Evolutionary conservation across 2,329 filamentous ascomycete genomes (phyloP), one percentile per base, ranked within the genome.

Genomic region (Penicillium sp.): DNA sequence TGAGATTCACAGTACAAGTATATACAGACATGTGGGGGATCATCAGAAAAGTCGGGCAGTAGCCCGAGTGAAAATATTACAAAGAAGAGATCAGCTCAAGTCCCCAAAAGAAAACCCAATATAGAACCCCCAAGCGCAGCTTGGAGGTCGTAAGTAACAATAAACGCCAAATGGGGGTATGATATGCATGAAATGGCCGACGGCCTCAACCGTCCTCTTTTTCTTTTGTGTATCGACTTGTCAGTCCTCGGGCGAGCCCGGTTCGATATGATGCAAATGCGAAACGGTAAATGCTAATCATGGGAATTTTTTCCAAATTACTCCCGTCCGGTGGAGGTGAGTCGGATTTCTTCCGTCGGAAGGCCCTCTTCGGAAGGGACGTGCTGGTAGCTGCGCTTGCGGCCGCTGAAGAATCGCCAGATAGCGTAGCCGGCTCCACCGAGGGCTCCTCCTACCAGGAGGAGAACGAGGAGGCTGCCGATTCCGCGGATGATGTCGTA

Each of bases 401-500:
- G 66, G 45, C 67, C 53, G 13, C 61, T 53, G 11, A 67, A 40
- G 18, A 59, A 43, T 27, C 59, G 63, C 51, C 60, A 67, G n/a
- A 61, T 22, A 18, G 59, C 63, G 13, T 56, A 57, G 36, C 65
- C 38, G 13, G 65, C 49, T 16, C 67, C 68, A n/a, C 62, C 59
- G 27, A 67, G 29, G 5, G 63, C 60, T 49, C 64, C 63, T 2
- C 52, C 39, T n/a, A 67, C 34, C 34, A 69, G 44, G 36, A 72
- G 59, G 49, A 70, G 63, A 21, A 72, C 63, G 38, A 72, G 43
- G 3, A 72, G 49, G 18, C 62, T 64, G 4, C 69, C 66, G 2
- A 71, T 55, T 13, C 64, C 65, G 42, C 62, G 66, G 21, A 72
- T 62, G 22, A 71, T 54, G 13, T 71, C 67, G 53, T 67, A 70